A percentile compares a stretch with the other conserved stretches of the same genome.
Conservation (phyloP, 306 rosid genomes). For the Prosopis cineraria region DNA sequence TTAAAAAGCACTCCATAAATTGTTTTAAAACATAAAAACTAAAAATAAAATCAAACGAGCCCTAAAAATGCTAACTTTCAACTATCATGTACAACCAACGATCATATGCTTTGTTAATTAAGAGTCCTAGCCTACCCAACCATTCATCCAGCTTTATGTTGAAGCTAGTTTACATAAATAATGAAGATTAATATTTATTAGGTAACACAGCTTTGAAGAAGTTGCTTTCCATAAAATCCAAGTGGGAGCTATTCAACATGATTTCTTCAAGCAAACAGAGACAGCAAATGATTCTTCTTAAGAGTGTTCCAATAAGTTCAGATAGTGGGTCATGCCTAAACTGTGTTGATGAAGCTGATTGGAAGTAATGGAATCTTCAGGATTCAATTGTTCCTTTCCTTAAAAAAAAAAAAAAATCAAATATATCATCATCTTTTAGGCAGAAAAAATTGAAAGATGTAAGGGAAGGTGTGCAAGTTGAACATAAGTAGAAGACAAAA, state of each 20-base stretch:
- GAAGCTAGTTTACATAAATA: neutral
- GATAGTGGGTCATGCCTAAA: conserved; percentile 7
- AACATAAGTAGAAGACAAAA: neutral
- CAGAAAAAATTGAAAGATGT: neutral
- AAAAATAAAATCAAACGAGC: too few species aligned
- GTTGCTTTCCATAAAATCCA: conserved; percentile 30
- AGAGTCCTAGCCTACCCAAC: neutral
- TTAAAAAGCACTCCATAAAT: too few species aligned
- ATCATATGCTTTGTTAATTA: neutral
- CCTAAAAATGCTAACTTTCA: neutral
- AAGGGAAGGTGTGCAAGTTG: neutral
- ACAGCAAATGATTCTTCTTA: neutral
- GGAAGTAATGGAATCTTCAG: conserved; percentile 32
- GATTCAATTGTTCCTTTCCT: conserved; percentile 30
- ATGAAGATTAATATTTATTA: conserved; percentile 12
- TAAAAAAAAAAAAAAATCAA: neutral
- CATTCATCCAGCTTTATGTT: conserved; percentile 11
- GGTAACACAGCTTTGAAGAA: neutral
- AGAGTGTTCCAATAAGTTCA: conserved; percentile 8
- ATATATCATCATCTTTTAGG: neutral
- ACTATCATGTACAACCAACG: neutral
- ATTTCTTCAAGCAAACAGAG: conserved; percentile 18
- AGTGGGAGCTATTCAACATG: conserved; percentile 36
- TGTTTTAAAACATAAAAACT: too few species aligned
- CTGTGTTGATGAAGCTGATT: conserved; percentile 29